Evolutionary conservation across 192 early-diverging fungal species (phyloP).

Genomic region (Backusella circina): DNA sequence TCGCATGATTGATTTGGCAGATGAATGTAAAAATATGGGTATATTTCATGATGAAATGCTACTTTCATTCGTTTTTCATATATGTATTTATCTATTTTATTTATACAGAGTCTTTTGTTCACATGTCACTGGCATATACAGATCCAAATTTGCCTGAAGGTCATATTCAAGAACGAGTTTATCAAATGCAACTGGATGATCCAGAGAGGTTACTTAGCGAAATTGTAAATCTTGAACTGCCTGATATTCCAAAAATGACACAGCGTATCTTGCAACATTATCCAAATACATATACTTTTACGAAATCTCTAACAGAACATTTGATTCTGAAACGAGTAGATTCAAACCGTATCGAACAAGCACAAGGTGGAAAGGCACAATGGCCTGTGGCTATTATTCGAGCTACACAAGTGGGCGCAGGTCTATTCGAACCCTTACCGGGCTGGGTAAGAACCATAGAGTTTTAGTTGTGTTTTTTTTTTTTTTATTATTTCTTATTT

Average conservation of each 20-base stretch:
- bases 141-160: slow-evolving; percentile 30
- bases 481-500: background rate
- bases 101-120: slow-evolving; percentile 31
- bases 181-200: slow-evolving; percentile 34
- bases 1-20: slow-evolving; percentile 39
- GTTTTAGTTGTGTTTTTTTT: background rate
- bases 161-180: slow-evolving; percentile 34
- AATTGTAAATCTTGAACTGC: slow-evolving; percentile 31
- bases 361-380: slow-evolving; percentile 33
- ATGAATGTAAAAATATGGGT: slow-evolving; percentile 35
- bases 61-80: too few relatives aligned
- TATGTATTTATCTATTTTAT: background rate
- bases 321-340: slow-evolving; percentile 41
- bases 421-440: slow-evolving; percentile 28
- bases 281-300: slow-evolving; percentile 51
- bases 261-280: slow-evolving; percentile 34
- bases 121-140: slow-evolving; percentile 34
- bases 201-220: slow-evolving; percentile 32
- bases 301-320: slow-evolving; percentile 48
- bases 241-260: slow-evolving; percentile 38
- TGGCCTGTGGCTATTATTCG: slow-evolving; percentile 38
- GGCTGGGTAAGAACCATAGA: slow-evolving; percentile 28
- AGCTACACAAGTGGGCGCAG: slow-evolving; percentile 31
- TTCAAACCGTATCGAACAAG: slow-evolving; percentile 33
- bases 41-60: background rate